Conservation (phyloP, 306 rosid species). For the Chamaecrista fasciculata region DNA sequence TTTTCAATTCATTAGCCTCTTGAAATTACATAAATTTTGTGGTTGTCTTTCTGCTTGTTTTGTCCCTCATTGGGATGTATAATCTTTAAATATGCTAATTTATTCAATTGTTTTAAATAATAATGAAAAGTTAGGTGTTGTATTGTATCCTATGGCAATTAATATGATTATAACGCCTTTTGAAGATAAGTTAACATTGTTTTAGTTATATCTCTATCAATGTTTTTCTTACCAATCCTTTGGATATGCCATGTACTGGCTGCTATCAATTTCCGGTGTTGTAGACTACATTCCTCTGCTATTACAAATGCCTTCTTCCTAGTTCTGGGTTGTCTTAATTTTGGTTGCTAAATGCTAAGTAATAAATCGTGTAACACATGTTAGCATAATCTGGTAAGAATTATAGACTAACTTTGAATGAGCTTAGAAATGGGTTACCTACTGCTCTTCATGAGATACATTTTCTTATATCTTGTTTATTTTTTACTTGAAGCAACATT, state of each 20-base stretch:
- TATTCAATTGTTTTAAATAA: not conserved
- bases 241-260: not conserved
- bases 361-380: not conserved
- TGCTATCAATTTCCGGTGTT: not conserved
- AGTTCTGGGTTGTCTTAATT: conserved; percentile 24
- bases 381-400: not conserved
- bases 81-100: conserved; percentile 1
- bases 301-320: not conserved
- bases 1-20: conserved; percentile 19
- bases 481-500: not conserved
- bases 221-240: no score
- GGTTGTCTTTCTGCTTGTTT: conserved; percentile 13
- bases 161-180: not conserved
- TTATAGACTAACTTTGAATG: not conserved
- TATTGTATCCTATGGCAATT: not conserved
- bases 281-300: not conserved
- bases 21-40: conserved; percentile 1
- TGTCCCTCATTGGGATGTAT: conserved; percentile 1
- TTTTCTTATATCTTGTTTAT: not conserved
- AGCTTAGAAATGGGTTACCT: conserved; percentile 3
- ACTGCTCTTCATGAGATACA: not conserved
- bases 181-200: no score
- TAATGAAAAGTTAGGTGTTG: not conserved
- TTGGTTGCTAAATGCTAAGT: conserved; percentile 19
- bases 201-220: no score